Evolutionary conservation across 805 yeast genomes (phyloP).

Genomic region (Ogataea nonfermentans): DNA sequence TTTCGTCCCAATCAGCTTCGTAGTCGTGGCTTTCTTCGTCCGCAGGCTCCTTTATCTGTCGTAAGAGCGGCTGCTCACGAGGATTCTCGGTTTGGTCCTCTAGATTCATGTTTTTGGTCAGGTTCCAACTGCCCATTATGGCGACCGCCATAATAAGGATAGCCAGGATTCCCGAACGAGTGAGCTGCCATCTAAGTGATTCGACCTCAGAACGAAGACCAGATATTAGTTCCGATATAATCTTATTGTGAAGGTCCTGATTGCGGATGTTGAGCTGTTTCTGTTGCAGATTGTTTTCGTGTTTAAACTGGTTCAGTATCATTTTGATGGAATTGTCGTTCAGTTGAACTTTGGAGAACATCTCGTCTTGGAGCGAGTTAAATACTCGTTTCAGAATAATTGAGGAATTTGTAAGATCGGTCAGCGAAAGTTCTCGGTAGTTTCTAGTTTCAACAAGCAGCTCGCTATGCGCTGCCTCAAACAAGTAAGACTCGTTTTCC

Average conservation of each 20-base stretch:
- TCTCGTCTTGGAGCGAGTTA: conserved; percentile 73
- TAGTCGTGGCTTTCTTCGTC: conserved; percentile 54
- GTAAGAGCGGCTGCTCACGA: conserved; percentile 28
- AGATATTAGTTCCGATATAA: conserved; percentile 75
- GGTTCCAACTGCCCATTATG: conserved; percentile 51
- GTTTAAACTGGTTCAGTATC: conserved; percentile 80
- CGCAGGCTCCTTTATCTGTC: conserved; percentile 47
- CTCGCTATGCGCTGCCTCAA: conserved; percentile 91
- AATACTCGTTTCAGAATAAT: conserved; percentile 71
- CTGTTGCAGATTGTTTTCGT: conserved; percentile 75
- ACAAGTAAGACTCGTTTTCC: conserved; percentile 84
- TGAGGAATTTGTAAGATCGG: conserved; percentile 62
- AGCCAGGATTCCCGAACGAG: conserved; percentile 82
- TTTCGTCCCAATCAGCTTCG: conserved; percentile 51
- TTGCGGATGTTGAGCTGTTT: conserved; percentile 65
- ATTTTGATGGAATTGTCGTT: conserved; percentile 73
- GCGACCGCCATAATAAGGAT: conserved; percentile 64
- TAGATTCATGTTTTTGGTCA: conserved; percentile 36
- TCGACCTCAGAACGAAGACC: conserved; percentile 86
- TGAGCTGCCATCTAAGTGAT: conserved; percentile 87
- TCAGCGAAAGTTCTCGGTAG: conserved; percentile 66
- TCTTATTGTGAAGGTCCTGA: conserved; percentile 82
- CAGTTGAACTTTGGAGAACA: conserved; percentile 52
- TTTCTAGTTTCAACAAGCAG: conserved; percentile 73
- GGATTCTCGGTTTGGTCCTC: conserved; percentile 7